Conservation (phyloP, 768 basidiomycete genomes). For the Lactarius sp. region DNA sequence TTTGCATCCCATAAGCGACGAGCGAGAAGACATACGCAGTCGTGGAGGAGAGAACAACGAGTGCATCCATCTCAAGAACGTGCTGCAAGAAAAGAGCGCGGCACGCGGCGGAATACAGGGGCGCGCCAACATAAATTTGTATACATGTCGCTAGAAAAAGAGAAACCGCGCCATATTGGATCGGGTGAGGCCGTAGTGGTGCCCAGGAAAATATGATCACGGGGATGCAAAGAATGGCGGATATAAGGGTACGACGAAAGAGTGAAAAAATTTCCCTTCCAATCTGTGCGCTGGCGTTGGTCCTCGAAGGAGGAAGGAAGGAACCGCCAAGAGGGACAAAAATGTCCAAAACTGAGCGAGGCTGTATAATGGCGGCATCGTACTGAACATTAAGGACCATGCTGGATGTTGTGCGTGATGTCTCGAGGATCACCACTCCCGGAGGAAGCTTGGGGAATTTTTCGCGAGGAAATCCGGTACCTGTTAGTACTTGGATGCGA, state of each 20-base stretch:
- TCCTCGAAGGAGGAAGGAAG: slow-evolving; percentile 29
- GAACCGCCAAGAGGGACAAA: slow-evolving; percentile 27
- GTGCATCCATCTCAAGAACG: slow-evolving; percentile 37
- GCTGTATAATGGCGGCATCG: slow-evolving; percentile 29
- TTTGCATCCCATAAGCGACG: slow-evolving; percentile 35
- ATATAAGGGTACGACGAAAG: slow-evolving; percentile 32
- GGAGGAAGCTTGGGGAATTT: slow-evolving; percentile 6
- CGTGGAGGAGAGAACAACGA: slow-evolving; percentile 38
- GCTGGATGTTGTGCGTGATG: not conserved
- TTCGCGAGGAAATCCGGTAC: not conserved
- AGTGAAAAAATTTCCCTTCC: slow-evolving; percentile 33
- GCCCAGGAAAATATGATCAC: slow-evolving; percentile 44
- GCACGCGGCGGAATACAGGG: slow-evolving; percentile 35
- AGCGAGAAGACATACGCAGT: slow-evolving; percentile 40
- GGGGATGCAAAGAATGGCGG: slow-evolving; percentile 36
- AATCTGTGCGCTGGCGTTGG: slow-evolving; percentile 29
- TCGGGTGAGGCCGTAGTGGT: slow-evolving; percentile 32
- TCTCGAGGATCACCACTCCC: slow-evolving; percentile 5
- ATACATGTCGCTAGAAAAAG: slow-evolving; percentile 39
- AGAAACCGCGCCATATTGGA: slow-evolving; percentile 36
- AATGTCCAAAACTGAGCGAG: slow-evolving; percentile 33
- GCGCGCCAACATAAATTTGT: slow-evolving; percentile 34
- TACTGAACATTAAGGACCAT: slow-evolving; percentile 24
- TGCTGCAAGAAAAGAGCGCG: slow-evolving; percentile 36
- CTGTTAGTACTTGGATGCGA: slow-evolving; percentile 6